phyloP scores from a whole-genome alignment of 2,329 filamentous ascomycete species.

The Davidsoniella virescens region DNA sequence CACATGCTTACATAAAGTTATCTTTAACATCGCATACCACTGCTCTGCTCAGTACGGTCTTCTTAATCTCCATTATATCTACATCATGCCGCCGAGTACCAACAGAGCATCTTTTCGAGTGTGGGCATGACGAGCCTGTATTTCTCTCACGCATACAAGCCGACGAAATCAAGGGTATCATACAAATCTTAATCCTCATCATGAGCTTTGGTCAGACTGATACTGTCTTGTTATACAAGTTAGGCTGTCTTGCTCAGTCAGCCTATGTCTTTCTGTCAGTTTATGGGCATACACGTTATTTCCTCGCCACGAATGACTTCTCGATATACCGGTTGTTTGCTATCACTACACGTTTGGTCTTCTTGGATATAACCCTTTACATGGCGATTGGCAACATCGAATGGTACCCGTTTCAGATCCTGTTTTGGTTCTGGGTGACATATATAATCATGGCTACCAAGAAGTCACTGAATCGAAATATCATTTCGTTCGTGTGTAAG shows the following conservation, averaged over 20 bases:
- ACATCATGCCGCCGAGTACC: not conserved
- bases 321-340: conserved; percentile 34
- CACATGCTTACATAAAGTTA: conserved; percentile 9
- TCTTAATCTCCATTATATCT: not conserved
- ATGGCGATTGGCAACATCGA: not conserved
- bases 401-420: conserved; percentile 1
- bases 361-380: conserved; percentile 24
- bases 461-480: conserved; percentile 6
- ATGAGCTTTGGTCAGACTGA: conserved; percentile 39
- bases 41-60: not conserved
- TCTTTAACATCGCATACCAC: conserved; percentile 4
- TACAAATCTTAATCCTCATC: conserved; percentile 36
- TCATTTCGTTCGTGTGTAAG: conserved; percentile 8
- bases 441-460: conserved; percentile 3
- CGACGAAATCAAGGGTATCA: conserved; percentile 51
- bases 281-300: conserved; percentile 44
- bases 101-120: not conserved
- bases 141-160: conserved; percentile 37
- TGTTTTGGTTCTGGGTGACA: conserved; percentile 6
- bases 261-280: conserved; percentile 46
- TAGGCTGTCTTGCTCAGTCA: conserved; percentile 36
- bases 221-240: conserved; percentile 35
- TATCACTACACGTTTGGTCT: conserved; percentile 41
- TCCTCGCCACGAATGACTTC: conserved; percentile 39
- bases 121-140: conserved; percentile 15